Evolutionary conservation across 345 rosid species (phyloP).

Genomic region (Eucalyptus marginata): DNA sequence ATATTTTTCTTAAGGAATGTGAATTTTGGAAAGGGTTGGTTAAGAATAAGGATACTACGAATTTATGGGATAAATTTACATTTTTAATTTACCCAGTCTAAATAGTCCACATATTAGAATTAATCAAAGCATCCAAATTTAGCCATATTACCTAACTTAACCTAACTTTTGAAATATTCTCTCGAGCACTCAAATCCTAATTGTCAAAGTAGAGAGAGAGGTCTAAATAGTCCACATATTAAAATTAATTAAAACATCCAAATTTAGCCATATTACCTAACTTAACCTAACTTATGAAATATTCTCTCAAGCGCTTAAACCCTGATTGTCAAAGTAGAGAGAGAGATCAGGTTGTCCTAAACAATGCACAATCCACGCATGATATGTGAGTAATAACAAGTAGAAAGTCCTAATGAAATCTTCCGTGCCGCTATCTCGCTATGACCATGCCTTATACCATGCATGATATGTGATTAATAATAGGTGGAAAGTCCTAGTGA

Average conservation of each 20-base stretch:
- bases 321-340: too few species aligned
- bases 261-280: too few species aligned
- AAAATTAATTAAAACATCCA: too few species aligned
- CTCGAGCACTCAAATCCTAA: background rate
- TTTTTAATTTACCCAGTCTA: background rate
- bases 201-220: too few species aligned
- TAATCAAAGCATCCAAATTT: background rate
- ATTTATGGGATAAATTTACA: background rate
- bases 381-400: background rate
- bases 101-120: background rate
- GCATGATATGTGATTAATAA: background rate
- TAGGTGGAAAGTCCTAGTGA: background rate
- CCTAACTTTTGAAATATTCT: background rate
- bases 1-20: background rate
- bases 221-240: too few species aligned
- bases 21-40: background rate
- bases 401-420: background rate
- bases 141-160: background rate
- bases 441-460: background rate
- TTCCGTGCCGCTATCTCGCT: accelerated
- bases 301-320: background rate
- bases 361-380: background rate
- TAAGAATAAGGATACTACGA: background rate
- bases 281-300: background rate
- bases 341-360: background rate